Base-by-base conservation (phyloP, 2,329 filamentous ascomycete genomes). In the Xylariales sp. region DNA sequence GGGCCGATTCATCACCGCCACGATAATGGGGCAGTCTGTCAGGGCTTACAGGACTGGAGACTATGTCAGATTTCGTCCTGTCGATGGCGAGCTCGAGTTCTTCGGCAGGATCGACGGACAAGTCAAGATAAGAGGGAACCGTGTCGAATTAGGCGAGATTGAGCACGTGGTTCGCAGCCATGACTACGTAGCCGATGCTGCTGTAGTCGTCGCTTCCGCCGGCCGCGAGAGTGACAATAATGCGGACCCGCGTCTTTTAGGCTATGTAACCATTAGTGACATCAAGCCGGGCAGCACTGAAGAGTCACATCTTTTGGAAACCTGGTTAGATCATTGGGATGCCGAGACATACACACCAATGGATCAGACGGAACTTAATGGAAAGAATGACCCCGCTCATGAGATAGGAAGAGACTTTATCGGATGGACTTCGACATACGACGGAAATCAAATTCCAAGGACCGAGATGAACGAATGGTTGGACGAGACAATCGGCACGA, bases 61-160 rank as follows among this genome's bases (percentile, higher is more conserved):
- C n/a, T n/a, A n/a, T n/a, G n/a, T n/a, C n/a, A n/a, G n/a, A n/a
- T n/a, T n/a, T n/a, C 23, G 23, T 8, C 23, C 23, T 25, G 23
- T 25, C 8, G 68, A 76, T 47, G 76, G 77, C 10, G 66, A 63
- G 18, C 60, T 81, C 24, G 65, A 76, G 29, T 74, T 72, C 16
- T 65, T 77, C 23, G 76, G 77, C 4, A 68, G 76, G 24, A 64
- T 64, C n/a, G 77, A 81, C 46, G 76, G 80, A 42, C 77, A 81
- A 50, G 71, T 81, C 42, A 81, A 81, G 56, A 67, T 81, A 50
- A 77, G 78, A 57, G 76, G 76, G 6, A 79, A 80, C 51, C 72
- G 77, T 17, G 72, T 81, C 31, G 76, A 81, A 53, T 67, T 81
- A 8, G 76, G 79, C 39, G 73, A 25, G n/a, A 25, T 25, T 25